These are phyloP conservation scores for Hypholoma sublateritium DNA, from an alignment of 768 basidiomycete species.

Conservation along the genomic window DNA sequence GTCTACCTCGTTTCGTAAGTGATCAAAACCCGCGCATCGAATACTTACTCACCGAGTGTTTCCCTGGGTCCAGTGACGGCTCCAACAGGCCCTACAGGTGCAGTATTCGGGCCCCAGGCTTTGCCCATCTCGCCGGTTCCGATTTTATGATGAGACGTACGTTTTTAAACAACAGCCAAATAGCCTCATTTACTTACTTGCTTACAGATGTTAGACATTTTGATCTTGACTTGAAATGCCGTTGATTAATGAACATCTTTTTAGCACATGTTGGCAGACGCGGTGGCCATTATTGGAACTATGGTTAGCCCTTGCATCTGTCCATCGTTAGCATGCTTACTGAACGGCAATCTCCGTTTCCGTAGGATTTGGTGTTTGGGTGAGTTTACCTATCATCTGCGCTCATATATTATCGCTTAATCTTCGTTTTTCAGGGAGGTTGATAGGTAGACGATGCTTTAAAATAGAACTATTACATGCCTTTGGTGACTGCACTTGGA, in stretches of 20 bases:
- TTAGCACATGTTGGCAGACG: constrained; percentile 90
- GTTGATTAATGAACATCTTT: constrained; percentile 18
- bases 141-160: constrained; percentile 98
- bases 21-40: background rate
- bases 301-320: constrained; percentile 61
- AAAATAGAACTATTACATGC: constrained; percentile 13
- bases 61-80: constrained; percentile 62
- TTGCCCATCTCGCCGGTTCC: constrained; percentile 91
- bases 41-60: background rate
- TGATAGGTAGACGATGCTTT: constrained; percentile 28
- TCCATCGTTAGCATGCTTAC: constrained; percentile 3
- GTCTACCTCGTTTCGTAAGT: constrained; percentile 95
- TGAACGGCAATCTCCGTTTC: constrained; percentile 6
- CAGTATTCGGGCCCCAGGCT: constrained; percentile 95
- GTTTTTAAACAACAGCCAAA: constrained; percentile 28
- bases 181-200: constrained; percentile 11
- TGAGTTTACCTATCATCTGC: constrained; percentile 40
- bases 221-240: constrained; percentile 15
- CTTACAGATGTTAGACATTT: constrained; percentile 41
- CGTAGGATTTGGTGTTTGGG: constrained; percentile 89
- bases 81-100: constrained; percentile 95
- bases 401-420: constrained; percentile 1
- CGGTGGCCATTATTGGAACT: constrained; percentile 96
- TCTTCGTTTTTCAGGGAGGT: constrained; percentile 33
- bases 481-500: too few relatives aligned